Conservation (phyloP, 2,329 filamentous ascomycete genomes). For the Venturiaceae sp. region DNA sequence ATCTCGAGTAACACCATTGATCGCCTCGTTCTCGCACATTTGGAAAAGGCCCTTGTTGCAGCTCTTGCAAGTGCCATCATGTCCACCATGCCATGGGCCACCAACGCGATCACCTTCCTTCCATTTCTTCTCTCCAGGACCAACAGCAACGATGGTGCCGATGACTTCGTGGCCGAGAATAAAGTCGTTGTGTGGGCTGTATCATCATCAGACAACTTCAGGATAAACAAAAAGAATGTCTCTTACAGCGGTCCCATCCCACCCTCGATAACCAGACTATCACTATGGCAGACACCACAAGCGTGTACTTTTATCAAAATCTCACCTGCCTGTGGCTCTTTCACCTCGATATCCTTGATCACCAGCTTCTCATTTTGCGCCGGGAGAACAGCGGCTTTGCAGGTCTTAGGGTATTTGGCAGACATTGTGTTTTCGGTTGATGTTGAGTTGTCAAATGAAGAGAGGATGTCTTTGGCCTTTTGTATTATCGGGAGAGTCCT, state of each 20-base stretch:
- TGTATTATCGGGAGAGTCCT: background rate
- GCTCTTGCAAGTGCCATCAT: constrained; percentile 50
- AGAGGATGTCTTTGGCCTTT: background rate
- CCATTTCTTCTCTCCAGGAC: constrained; percentile 47
- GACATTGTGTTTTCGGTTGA: background rate
- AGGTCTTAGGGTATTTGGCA: constrained; percentile 44
- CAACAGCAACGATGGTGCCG: constrained; percentile 54
- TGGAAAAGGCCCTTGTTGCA: constrained; percentile 58
- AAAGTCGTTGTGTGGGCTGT: constrained; percentile 36
- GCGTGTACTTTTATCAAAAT: constrained; percentile 63
- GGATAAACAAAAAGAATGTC: background rate
- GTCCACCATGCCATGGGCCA: constrained; percentile 59
- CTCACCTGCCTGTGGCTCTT: constrained; percentile 45
- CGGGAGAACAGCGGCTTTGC: constrained; percentile 55
- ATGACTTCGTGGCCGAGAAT: constrained; percentile 64
- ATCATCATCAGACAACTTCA: background rate
- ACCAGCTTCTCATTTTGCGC: constrained; percentile 41
- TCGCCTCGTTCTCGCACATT: constrained; percentile 50
- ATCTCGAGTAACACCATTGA: constrained; percentile 58
- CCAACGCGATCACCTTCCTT: constrained; percentile 58
- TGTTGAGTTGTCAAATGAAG: background rate
- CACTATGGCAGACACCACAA: constrained; percentile 63
- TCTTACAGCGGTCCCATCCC: constrained; percentile 40
- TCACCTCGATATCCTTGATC: constrained; percentile 51
- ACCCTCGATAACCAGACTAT: constrained; percentile 39